phyloP scores from a whole-genome alignment of 208 protist genomes.

The Kentomonas sorsogonicus region DNA sequence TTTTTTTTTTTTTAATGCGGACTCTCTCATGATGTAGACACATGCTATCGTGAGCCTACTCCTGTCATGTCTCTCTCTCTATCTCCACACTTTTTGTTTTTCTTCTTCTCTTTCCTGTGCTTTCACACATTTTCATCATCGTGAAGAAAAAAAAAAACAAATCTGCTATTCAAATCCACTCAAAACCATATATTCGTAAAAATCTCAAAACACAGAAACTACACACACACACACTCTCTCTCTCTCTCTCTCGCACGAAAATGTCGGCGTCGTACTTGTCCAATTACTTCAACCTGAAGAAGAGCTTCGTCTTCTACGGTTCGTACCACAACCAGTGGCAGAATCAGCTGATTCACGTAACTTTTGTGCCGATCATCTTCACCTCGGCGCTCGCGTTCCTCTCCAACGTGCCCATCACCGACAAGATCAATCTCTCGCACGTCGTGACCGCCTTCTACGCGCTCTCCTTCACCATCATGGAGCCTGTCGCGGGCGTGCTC shows the following conservation, averaged over 20 bases:
- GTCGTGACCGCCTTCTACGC: conserved; percentile 40
- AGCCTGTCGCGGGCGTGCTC: conserved; percentile 40
- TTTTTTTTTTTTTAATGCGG: too few relatives aligned
- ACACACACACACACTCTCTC: conserved; percentile 10
- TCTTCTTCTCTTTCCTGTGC: conserved; percentile 2
- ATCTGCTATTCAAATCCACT: conserved; percentile 1
- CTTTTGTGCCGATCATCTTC: conserved; percentile 73
- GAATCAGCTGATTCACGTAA: conserved; percentile 74
- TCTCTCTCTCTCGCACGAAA: conserved; percentile 9
- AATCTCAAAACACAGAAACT: background rate
- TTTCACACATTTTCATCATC: conserved; percentile 5
- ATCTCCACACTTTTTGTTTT: conserved; percentile 3
- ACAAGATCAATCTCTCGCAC: conserved; percentile 38
- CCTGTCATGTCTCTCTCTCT: too few relatives aligned
- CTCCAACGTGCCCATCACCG: conserved; percentile 25
- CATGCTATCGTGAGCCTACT: too few relatives aligned
- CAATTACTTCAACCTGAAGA: conserved; percentile 56
- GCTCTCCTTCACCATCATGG: conserved; percentile 53
- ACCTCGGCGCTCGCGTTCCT: conserved; percentile 48
- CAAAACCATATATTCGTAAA: too few relatives aligned
- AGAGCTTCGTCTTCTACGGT: conserved; percentile 70
- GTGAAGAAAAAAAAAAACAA: background rate
- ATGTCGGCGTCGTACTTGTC: conserved; percentile 31
- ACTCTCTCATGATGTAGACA: too few relatives aligned
- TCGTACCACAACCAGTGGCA: conserved; percentile 51